Percentiles rank a stretch among this genome's conserved stretches.
Conservation (phyloP, 345 rosid species). For the Arabis hirsuta region DNA sequence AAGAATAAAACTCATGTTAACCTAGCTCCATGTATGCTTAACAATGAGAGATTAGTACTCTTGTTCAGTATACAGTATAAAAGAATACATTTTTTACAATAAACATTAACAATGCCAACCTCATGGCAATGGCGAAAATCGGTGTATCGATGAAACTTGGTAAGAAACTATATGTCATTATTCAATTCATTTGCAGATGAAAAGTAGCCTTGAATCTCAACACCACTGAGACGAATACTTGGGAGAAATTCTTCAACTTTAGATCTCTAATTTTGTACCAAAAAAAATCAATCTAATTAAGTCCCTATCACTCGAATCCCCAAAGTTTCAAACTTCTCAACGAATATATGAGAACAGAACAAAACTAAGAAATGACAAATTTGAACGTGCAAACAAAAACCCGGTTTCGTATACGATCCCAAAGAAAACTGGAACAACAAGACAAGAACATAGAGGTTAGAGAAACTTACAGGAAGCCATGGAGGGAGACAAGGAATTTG, state of each 20-base stretch:
- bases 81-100: not conserved
- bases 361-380: slow-evolving; percentile 13
- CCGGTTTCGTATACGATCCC: slow-evolving; percentile 2
- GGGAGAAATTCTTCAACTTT: not conserved
- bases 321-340: slow-evolving; percentile 1
- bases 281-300: slow-evolving; percentile 18
- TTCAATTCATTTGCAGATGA: slow-evolving; percentile 14
- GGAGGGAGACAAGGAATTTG: slow-evolving; percentile 30
- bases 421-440: slow-evolving; percentile 3
- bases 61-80: not conserved
- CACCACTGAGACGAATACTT: not conserved
- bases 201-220: slow-evolving; percentile 3
- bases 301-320: slow-evolving; percentile 16
- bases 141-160: not conserved
- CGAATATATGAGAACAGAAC: not conserved
- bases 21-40: slow-evolving; percentile 10
- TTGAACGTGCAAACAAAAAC: not conserved
- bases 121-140: not conserved
- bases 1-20: not conserved
- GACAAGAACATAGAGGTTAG: slow-evolving; percentile 14
- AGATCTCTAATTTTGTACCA: slow-evolving; percentile 13
- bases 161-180: too few relatives aligned
- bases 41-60: not conserved
- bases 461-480: slow-evolving; percentile 50
- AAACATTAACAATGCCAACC: not conserved